Conservation (phyloP, 192 early-diverging fungal genomes). For the Backusella australiensis region DNA sequence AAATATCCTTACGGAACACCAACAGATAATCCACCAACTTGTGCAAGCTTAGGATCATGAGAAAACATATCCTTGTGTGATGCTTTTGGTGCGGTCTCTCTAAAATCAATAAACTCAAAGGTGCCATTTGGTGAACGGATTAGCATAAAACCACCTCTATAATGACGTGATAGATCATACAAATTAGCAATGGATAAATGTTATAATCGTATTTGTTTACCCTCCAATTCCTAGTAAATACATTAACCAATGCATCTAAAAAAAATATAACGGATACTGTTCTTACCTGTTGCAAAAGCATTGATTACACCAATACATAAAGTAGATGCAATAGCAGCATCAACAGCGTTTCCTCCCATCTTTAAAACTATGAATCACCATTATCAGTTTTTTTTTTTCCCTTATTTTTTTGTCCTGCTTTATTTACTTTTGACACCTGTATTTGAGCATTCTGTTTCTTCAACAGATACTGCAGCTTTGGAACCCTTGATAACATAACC, state of each 20-base stretch:
- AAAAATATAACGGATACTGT: not conserved
- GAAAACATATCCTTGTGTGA: constrained; percentile 76
- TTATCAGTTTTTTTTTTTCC: not conserved
- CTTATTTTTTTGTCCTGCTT: not conserved
- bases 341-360: constrained; percentile 86
- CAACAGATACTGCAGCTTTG: constrained; percentile 57
- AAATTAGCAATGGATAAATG: not conserved
- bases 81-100: constrained; percentile 78
- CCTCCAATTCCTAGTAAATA: constrained; percentile 64
- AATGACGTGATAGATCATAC: not conserved
- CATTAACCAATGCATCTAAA: not conserved
- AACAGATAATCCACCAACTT: constrained; percentile 68
- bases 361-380: constrained; percentile 55
- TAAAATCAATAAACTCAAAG: constrained; percentile 80
- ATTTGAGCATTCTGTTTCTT: constrained; percentile 63
- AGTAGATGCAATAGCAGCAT: constrained; percentile 81
- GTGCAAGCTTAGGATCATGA: constrained; percentile 63
- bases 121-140: constrained; percentile 60
- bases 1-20: constrained; percentile 66
- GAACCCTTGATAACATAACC: not conserved
- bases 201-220: constrained; percentile 1
- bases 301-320: constrained; percentile 87
- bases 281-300: constrained; percentile 71
- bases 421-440: constrained; percentile 59
- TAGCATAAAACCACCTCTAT: constrained; percentile 89